Base-by-base conservation (phyloP, 2,329 filamentous ascomycete species). In the Trichoderma pleuroti region DNA sequence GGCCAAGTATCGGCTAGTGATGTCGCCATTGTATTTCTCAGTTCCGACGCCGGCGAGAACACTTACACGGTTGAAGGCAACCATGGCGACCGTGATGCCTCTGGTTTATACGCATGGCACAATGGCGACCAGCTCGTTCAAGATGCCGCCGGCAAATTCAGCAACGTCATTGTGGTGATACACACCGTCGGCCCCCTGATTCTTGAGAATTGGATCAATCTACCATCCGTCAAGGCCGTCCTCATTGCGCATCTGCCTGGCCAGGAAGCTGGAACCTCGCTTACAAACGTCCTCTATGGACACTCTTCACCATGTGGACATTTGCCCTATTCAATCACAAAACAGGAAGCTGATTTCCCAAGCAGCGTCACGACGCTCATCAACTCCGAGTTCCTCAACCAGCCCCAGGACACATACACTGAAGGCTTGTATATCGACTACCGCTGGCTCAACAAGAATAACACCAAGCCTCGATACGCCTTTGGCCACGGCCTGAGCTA, bases 401-500 rank as follows among this genome's bases (percentile, higher is more conserved):
- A 92, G 1, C 93, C 93, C 0, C 93, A 97, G 77, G 93, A 97
- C 75, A 90, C 93, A 73, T 97, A 96, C 78, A 86, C 85, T 1
- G 93, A 97, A 77, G 93, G 93, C 0, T 82, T 97, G 0, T 94
- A 94, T 77, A 90, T 97, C 74, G 95, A 98, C 82, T 97, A 98
- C 81, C 90, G 94, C 14, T 88, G 94, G 80, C 94, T 98, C 75
- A 94, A 97, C 83, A 92, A 91, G 77, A 81, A 91, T 68, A 84
- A 86, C 70, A 90, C 96, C 72, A 84, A 85, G 6, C 94, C 94
- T 0, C 91, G 92, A 1, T 98, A 91, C 77, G 92, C 93, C 60
- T 98, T 98, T 75, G 94, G 95, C 0, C 94, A 90, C 72, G 95
- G 94, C 0, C 86, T 98, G 2, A 93, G 90, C 66, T 97, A 96